phyloP scores from a whole-genome alignment of 257 asterid species.

The Primulina tabacum region DNA sequence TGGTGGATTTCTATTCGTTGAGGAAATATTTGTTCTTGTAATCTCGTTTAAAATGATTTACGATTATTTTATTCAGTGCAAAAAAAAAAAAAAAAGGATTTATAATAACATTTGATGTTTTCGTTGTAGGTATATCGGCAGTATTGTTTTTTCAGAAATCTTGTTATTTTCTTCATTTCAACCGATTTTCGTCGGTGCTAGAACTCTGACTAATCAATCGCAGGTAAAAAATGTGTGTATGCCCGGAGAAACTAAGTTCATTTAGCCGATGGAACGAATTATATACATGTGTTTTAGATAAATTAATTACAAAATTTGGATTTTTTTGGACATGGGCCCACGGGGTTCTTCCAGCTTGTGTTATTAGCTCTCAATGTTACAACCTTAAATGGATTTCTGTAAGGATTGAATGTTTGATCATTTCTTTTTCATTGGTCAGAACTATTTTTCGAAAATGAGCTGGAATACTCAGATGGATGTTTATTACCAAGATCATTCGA shows the following conservation, averaged over 20 bases:
- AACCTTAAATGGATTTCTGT: neutral
- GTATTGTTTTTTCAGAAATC: constrained; percentile 7
- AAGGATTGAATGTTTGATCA: constrained; percentile 23
- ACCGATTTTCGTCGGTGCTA: constrained; percentile 4
- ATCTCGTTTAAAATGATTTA: neutral
- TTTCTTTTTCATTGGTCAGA: constrained; percentile 20
- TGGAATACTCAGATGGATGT: constrained; percentile 71
- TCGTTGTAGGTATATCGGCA: constrained; percentile 33
- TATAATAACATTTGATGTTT: neutral
- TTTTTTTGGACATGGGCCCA: neutral
- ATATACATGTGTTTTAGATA: neutral
- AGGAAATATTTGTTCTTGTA: neutral
- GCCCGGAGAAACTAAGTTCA: neutral
- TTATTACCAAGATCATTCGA: constrained; percentile 54
- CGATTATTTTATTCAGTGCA: neutral
- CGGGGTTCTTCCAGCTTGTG: neutral
- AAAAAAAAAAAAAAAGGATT: neutral
- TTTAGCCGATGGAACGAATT: neutral
- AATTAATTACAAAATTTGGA: neutral
- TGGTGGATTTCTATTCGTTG: neutral
- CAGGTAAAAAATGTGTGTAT: constrained; percentile 17
- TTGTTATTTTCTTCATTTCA: constrained; percentile 7
- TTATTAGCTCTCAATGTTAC: constrained; percentile 8
- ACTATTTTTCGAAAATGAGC: constrained; percentile 33
- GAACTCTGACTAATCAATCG: constrained; percentile 11